Conservation (phyloP, 202 grass and related monocot species). For the Digitaria exilis region DNA sequence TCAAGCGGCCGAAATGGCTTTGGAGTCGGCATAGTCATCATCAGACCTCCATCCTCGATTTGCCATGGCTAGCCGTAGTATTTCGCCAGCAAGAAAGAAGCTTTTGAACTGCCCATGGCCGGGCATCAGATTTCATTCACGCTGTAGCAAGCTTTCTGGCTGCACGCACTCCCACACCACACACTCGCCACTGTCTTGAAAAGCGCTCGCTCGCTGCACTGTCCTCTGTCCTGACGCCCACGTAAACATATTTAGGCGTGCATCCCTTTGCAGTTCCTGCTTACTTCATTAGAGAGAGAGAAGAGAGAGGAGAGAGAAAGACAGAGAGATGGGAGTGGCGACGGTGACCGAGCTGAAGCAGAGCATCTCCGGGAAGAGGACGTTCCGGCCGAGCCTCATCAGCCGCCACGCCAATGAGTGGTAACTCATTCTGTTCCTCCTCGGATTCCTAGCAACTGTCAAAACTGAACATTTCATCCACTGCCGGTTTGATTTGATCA, state of each 20-base stretch:
- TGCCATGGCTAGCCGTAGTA: neutral
- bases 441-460: neutral
- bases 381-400: slow-evolving; percentile 70
- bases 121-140: slow-evolving; percentile 22
- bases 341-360: slow-evolving; percentile 92
- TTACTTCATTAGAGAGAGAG: neutral
- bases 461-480: neutral
- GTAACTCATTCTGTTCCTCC: slow-evolving; percentile 36
- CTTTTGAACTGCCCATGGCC: slow-evolving; percentile 32
- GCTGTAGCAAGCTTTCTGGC: slow-evolving; percentile 28
- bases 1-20: slow-evolving; percentile 26
- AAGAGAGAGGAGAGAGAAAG: slow-evolving; percentile 5
- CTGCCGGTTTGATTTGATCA: neutral
- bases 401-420: slow-evolving; percentile 82
- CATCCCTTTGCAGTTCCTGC: slow-evolving; percentile 12
- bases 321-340: slow-evolving; percentile 78
- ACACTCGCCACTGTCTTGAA: slow-evolving; percentile 44
- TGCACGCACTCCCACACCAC: slow-evolving; percentile 54
- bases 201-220: slow-evolving; percentile 26
- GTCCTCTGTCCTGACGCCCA: slow-evolving; percentile 19
- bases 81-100: neutral
- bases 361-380: slow-evolving; percentile 91
- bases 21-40: slow-evolving; percentile 20
- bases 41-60: neutral
- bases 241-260: slow-evolving; percentile 32